Conservation (phyloP, 2,329 filamentous ascomycete species). For the Ciborinia camelliae region DNA sequence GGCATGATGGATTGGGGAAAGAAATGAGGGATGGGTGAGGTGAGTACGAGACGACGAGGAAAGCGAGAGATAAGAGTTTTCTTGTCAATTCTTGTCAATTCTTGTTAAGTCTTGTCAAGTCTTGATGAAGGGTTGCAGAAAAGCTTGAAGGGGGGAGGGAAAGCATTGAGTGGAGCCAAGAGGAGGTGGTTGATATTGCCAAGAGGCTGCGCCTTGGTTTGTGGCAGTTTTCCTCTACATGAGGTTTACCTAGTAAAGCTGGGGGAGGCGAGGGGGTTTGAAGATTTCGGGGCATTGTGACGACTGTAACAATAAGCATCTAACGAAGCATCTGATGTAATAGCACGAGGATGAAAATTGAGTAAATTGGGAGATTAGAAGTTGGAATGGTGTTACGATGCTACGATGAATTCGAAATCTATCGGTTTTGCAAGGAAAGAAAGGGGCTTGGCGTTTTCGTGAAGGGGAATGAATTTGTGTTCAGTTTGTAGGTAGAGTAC, state of each 20-base stretch:
- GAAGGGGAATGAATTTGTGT: slow-evolving; percentile 7
- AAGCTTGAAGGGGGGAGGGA: slow-evolving; percentile 4
- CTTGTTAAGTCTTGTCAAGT: background rate
- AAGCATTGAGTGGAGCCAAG: slow-evolving; percentile 15
- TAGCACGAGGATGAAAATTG: slow-evolving; percentile 11
- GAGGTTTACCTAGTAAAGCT: background rate
- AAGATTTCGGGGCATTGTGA: background rate
- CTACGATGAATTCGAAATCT: too few species aligned
- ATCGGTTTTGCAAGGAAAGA: slow-evolving; percentile 3
- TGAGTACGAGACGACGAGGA: too few species aligned
- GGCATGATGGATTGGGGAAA: background rate
- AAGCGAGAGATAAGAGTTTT: slow-evolving; percentile 18
- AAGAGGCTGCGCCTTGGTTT: slow-evolving; percentile 15
- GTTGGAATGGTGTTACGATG: background rate
- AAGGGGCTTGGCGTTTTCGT: slow-evolving; percentile 17
- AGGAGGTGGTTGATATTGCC: slow-evolving; percentile 5
- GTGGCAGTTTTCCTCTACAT: slow-evolving; percentile 3
- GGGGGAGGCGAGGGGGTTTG: background rate
- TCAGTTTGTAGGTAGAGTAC: background rate
- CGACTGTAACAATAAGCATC: too few species aligned
- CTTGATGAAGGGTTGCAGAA: background rate
- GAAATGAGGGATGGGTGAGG: background rate
- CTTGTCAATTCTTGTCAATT: too few species aligned
- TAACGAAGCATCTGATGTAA: background rate
- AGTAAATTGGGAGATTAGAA: background rate